Evolutionary conservation across 148 eudicot species (phyloP), one percentile per base, ranked within the genome.

Genomic region (Hydrangea macrophylla): DNA sequence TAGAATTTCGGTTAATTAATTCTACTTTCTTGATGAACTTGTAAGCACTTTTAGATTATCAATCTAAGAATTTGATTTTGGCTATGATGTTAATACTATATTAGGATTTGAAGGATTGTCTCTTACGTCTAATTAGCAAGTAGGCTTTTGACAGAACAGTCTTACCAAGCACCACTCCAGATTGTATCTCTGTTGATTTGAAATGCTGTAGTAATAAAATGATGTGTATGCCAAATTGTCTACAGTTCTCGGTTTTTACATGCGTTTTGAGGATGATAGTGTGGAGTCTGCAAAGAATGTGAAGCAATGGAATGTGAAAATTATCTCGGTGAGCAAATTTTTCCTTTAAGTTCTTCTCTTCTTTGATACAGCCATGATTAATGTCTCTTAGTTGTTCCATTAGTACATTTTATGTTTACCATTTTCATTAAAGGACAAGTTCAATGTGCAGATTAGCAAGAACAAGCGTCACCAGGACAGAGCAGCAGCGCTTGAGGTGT

Each of bases 281-380:
- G 82, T 92, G 60, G 98, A 92, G 75, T 92, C 98, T 31, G 98
- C 96, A 0, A 92, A 84, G 67, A 82, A 50, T 71, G 98, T 83
- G 70, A 92, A 89, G 80, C 98, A 92, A 65, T 92, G 98, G 98
- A 92, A 92, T 71, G 96, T 92, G 64, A 92, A 92, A 80, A 92
- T 92, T 35, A 92, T 92, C 30, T 92, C 98, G 72, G 98, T 92
- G 64, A 84, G 97, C 70, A 24, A 30, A 40, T 32, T 40, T 26
- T 50, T 32, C 7, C 37, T 37, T 24, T 13, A 11, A 56, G 44
- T 22, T 48, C 26, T 58, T 62, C 28, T 40, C 9, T 42, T 59
- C 27, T 57, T 9, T 7, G 56, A 44, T 61, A 18, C 24, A 58
- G 17, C n/a, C 31, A 24, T 31, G 30, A 20, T 13, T n/a, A 17